Evolutionary conservation across 2,329 filamentous ascomycete species (phyloP), one percentile per base, ranked within the genome.

Genomic region (Paecilomyces sp.): DNA sequence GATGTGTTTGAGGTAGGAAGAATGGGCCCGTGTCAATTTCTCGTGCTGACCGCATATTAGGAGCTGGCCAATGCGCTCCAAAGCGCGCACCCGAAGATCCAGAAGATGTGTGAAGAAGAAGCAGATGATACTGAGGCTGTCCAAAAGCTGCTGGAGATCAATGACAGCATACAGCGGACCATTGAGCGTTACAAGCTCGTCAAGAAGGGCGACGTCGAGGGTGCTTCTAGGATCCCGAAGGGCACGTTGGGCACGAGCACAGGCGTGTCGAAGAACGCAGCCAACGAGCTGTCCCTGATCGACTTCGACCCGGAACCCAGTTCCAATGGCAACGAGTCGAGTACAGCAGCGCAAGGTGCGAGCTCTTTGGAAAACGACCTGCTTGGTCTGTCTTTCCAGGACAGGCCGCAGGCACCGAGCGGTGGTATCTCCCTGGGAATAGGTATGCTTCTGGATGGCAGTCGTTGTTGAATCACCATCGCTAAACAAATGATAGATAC

Each of bases 41-140:
- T 57, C 7, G 36, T 13, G 25, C 61, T 64, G 25, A 65, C 55
- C 60, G 22, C 54, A 56, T 61, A 57, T 62, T 60, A 92, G 80
- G 94, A 99, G 80, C 83, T 99, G 58, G 92, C 92, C 4, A 88
- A 89, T 64, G 87, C 94, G 9, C 82, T 99, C 54, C 90, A 91
- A 73, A 97, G 89, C 70, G 94, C 94, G 2, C 94, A 99, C 69
- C 94, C 94, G 8, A 99, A 99, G 79, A 97, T 99, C 65, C 93
- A 97, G 73, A 97, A 91, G 78, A 99, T 99, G 93, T 97, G 93
- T 70, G 93, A 97, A 75, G 94, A 99, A 75, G 94, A 99, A 72
- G 97, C 92, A 11, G 93, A 97, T 62, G 94, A 99, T 70, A 88
- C 92, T 62, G 94, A 97, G 78, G 94, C 94, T 4, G 94, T 99